Evolutionary conservation across 192 early-diverging fungal species (phyloP).

Genomic region (Chytriomyces confervae): DNA sequence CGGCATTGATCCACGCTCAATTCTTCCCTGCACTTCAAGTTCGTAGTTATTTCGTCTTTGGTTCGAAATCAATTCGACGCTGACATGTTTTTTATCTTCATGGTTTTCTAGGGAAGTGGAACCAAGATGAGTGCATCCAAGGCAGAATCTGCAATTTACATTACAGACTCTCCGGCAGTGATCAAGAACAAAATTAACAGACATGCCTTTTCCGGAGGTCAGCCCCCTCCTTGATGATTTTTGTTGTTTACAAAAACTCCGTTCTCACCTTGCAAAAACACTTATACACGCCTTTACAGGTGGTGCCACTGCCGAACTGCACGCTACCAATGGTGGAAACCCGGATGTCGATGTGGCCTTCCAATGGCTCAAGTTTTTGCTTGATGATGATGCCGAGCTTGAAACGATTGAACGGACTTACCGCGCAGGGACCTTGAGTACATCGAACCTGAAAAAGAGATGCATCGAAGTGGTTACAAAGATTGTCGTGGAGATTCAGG

Average conservation of each 20-base stretch:
- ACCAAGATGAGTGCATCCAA: slow-evolving; percentile 96
- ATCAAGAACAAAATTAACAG: slow-evolving; percentile 99
- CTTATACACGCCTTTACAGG: not conserved
- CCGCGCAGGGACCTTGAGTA: slow-evolving; percentile 80
- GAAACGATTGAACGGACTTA: slow-evolving; percentile 72
- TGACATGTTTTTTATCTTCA: not conserved
- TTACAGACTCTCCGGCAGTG: slow-evolving; percentile 85
- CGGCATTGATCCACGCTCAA: slow-evolving; percentile 87
- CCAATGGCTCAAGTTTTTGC: slow-evolving; percentile 93
- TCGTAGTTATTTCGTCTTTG: not conserved
- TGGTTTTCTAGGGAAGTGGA: slow-evolving; percentile 65
- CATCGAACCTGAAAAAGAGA: slow-evolving; percentile 86
- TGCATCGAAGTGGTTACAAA: slow-evolving; percentile 85
- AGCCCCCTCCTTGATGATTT: not conserved
- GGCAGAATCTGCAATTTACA: slow-evolving; percentile 88
- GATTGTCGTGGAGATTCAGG: slow-evolving; percentile 81
- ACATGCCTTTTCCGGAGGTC: slow-evolving; percentile 93
- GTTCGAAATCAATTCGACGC: not conserved
- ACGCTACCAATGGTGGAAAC: slow-evolving; percentile 81
- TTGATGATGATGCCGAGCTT: slow-evolving; percentile 93
- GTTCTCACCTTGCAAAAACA: not conserved
- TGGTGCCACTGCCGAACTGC: slow-evolving; percentile 81
- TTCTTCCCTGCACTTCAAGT: slow-evolving; percentile 94
- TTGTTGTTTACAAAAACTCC: not conserved
- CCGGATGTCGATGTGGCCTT: slow-evolving; percentile 95